Base-by-base conservation (phyloP, 2,329 filamentous ascomycete genomes). In the Ceratocystis cubensis region DNA sequence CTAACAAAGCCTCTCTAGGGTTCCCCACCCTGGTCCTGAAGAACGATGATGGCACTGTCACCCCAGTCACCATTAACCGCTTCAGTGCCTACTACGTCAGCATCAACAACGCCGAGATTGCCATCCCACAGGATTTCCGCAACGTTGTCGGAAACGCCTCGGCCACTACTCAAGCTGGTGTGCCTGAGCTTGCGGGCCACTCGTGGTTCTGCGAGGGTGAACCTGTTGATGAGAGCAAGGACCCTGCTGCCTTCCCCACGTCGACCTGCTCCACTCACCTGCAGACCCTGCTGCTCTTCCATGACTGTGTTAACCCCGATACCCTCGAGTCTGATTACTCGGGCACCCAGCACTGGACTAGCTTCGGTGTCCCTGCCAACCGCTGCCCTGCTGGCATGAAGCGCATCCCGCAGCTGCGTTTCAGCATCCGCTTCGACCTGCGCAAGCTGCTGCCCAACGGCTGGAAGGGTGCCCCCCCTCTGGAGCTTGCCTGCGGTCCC, bases 21-120 rank as follows among this genome's bases (percentile, higher is more conserved):
- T 73, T 75, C 0, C 78, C 78, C 0, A 79, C 78, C 0, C 72
- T 77, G 2, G 73, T 76, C 1, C 75, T 74, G 69, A 75, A 74
- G 6, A 69, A 71, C 46, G 70, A 74, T 25, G 72, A 73, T 45
- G 71, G 68, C n/a, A 72, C 71, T 22, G 72, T 73, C 45, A 75
- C 70, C 6, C 72, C 73, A 17, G 75, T 74, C 13, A 74, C 70
- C 65, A 71, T 72, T 61, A 70, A 76, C 56, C 56, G 56, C 64
- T 80, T 81, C 73, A 76, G 73, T 46, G 76, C 78, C 20, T 80
- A 80, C 73, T 80, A 80, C 72, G 77, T 72, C 41, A 67, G 75
- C 41, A 73, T 77, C 22, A 74, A 75, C 4, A 71, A 73, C 22
- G 78, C 78, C 30, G 78, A 80, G 68, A 71, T 80, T 5, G 69